Evolutionary conservation across 2,329 filamentous ascomycete genomes (phyloP), one percentile per base, ranked within the genome.

Genomic region (Elsinoe ampelina): DNA sequence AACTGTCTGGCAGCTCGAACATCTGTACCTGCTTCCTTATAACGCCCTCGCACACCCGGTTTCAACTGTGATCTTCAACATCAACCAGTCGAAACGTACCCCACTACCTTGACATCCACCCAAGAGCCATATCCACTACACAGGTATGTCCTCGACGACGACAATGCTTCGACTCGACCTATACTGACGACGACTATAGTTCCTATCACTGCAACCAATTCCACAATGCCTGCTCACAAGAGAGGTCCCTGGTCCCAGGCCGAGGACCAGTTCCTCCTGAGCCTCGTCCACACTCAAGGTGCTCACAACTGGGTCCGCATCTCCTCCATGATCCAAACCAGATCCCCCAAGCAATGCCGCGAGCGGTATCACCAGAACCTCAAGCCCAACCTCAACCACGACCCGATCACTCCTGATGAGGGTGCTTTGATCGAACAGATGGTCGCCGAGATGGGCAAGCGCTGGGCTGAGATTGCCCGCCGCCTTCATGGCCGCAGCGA

Each of bases 321-420:
- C 66, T 84, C 91, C 30, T 76, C 84, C 56, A 78, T 84, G 63
- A 84, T 96, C 65, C 79, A 81, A 59, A 84, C 86, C 22, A 82
- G 92, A 61, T 89, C 89, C 20, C 86, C 92, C 55, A 97, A 97
- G 76, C 92, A 97, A 75, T 97, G 92, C 71, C 84, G 92, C 58
- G 92, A 97, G 74, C 81, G 92, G 48, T 97, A 87, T 68, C 89
- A 95, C 68, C 92, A 97, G 68, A 95, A 96, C 70, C 78, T 97
- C 45, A 95, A 85, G 60, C 80, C 96, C 57, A 87, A 90, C 65
- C 86, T 92, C 7, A 83, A 83, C 58, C 78, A 85, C 54, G 89
- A 89, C 3, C 85, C 89, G 42, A 83, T 97, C 62, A 83, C 84
- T 26, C 81, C 95, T 59, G 90, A 91, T 22, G 83, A 88, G 58